Base-by-base conservation (phyloP, 768 basidiomycete species). In the Macrolepiota albuminosa region DNA sequence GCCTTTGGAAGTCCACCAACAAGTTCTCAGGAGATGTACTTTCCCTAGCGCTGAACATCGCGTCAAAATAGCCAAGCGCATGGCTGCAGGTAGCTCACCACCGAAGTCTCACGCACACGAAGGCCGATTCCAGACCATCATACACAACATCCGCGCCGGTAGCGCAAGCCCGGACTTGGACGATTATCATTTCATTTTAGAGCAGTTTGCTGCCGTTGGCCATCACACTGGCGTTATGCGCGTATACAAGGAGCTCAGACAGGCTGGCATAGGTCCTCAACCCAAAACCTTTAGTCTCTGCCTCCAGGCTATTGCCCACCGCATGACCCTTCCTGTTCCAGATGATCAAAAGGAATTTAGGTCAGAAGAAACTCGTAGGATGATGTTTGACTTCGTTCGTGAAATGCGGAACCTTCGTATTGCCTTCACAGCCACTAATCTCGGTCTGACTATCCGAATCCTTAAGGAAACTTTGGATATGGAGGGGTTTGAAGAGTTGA, bases 131-230 rank as follows among this genome's bases (percentile, higher is more conserved):
- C 83, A 84, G 69, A 72, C 78, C 21, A 74, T 94, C 68, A 81
- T 94, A 60, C 78, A 78, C 55, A 89, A 89, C 69, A 91, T 93
- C 26, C 84, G 84, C 56, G 75, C 77, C 42, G 67, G 80, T 13
- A 85, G 84, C 3, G 66, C 67, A 57, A 68, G 71, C 47, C 78
- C 82, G 24, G 58, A 80, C 72, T 59, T 87, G 55, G 82, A 84
- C 2, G 92, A 93, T 70, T 93, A 88, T 70, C 80, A 92, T 69
- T 86, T 86, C 66, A 74, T 94, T 60, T 70, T 94, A 54, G 79
- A 82, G 61, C 88, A 91, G 61, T 91, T 91, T 61, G 87, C 90
- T 37, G 84, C 86, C 0, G 83, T 84, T 4, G 92, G 91, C n/a
- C 81, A 93, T 66, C 76, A 84, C 64, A 66, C 75, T 24, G 89